A percentile compares a stretch with the other conserved stretches of the same genome.
phyloP scores from a whole-genome alignment of 2,329 filamentous ascomycete genomes.

The Arthrobotrys conoides region DNA sequence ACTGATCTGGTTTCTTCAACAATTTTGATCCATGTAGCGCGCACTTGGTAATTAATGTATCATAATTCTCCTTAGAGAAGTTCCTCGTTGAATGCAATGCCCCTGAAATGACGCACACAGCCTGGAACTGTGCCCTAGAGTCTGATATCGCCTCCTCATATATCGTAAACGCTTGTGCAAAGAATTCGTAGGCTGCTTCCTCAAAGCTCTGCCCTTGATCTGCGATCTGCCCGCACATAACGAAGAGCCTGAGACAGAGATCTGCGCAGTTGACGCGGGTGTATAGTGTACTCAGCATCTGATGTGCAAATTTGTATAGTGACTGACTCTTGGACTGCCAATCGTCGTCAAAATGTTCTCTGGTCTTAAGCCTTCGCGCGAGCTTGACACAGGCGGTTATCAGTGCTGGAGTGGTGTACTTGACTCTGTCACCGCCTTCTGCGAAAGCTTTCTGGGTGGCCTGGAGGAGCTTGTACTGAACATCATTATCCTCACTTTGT shows the following conservation, averaged over 20 bases:
- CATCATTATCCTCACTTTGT: slow-evolving; percentile 86
- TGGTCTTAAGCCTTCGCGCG: slow-evolving; percentile 86
- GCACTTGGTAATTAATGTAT: slow-evolving; percentile 97
- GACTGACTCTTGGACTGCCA: slow-evolving; percentile 82
- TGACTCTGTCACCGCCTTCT: slow-evolving; percentile 94
- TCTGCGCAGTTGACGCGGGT: slow-evolving; percentile 89
- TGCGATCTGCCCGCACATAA: slow-evolving; percentile 91
- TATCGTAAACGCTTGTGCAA: slow-evolving; percentile 96
- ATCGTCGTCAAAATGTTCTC: slow-evolving; percentile 84
- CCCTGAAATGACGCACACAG: slow-evolving; percentile 92
- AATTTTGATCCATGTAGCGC: slow-evolving; percentile 96
- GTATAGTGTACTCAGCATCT: slow-evolving; percentile 86
- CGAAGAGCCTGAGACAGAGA: slow-evolving; percentile 88
- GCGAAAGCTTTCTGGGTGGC: slow-evolving; percentile 86
- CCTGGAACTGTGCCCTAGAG: slow-evolving; percentile 96
- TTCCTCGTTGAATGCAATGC: slow-evolving; percentile 89
- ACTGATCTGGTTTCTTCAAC: slow-evolving; percentile 97
- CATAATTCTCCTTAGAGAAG: slow-evolving; percentile 97
- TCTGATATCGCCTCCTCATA: slow-evolving; percentile 98
- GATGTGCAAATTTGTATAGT: slow-evolving; percentile 96
- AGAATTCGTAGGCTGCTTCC: slow-evolving; percentile 97
- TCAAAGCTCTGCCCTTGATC: slow-evolving; percentile 87
- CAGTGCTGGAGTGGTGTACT: slow-evolving; percentile 93
- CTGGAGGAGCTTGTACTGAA: slow-evolving; percentile 93
- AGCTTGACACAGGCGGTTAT: slow-evolving; percentile 92